Conservation (phyloP, 2,329 filamentous ascomycete genomes). For the Colletotrichum paranaense region DNA sequence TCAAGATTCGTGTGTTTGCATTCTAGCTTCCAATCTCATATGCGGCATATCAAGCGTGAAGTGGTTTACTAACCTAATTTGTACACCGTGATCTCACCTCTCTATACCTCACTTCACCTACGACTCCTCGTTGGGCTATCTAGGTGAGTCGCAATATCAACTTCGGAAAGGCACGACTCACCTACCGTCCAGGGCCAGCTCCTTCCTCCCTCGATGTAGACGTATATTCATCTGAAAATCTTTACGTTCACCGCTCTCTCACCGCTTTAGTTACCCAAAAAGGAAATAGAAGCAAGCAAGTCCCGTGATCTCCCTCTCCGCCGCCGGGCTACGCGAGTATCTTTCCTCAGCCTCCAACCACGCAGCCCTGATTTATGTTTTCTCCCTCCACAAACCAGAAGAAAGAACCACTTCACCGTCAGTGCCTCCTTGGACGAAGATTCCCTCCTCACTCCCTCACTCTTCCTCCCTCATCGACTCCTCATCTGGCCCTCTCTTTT, state of each 20-base stretch:
- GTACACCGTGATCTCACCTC: background rate
- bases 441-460: background rate
- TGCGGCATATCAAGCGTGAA: no score
- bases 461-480: background rate
- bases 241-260: no score
- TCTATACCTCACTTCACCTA: background rate
- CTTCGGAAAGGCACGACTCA: background rate
- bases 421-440: background rate
- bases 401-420: background rate
- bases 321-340: background rate
- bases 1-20: no score
- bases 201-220: background rate
- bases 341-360: no score
- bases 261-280: background rate
- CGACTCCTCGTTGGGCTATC: background rate
- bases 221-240: background rate
- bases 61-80: no score
- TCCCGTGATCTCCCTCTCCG: background rate
- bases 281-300: background rate
- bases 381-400: background rate
- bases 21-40: no score
- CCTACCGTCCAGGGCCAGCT: background rate
- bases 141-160: background rate
- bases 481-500: background rate
- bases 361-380: no score